These are phyloP conservation scores for Oemleria cerasiformis DNA, from an alignment of 306 rosid species.

Conservation along the genomic window DNA sequence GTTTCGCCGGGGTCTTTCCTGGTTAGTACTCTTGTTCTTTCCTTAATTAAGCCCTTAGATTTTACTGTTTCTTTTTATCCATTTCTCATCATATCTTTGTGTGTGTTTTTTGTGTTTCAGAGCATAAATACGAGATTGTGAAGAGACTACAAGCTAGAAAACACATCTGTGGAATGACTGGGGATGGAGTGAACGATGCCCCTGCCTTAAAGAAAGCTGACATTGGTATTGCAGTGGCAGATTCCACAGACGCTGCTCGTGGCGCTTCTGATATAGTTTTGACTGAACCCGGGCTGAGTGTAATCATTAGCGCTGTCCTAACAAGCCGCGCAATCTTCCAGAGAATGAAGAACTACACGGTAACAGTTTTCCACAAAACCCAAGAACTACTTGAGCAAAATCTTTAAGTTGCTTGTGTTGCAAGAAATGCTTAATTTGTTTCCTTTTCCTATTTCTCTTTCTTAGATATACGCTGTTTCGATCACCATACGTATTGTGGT, in stretches of 20 bases:
- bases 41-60: not conserved
- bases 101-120: slow-evolving; percentile 23
- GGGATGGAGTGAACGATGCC: slow-evolving; percentile 82
- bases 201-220: slow-evolving; percentile 80
- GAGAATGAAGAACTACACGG: slow-evolving; percentile 79
- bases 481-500: slow-evolving; percentile 83
- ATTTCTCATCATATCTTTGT: slow-evolving; percentile 5
- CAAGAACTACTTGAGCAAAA: not conserved
- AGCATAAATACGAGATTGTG: slow-evolving; percentile 79
- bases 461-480: slow-evolving; percentile 78
- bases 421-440: slow-evolving; percentile 12
- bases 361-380: slow-evolving; percentile 27
- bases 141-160: slow-evolving; percentile 64
- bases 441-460: not conserved
- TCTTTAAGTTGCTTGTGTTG: not conserved
- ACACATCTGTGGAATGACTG: slow-evolving; percentile 81
- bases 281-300: slow-evolving; percentile 79
- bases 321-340: slow-evolving; percentile 79
- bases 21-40: slow-evolving; percentile 34
- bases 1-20: slow-evolving; percentile 85
- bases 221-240: slow-evolving; percentile 79
- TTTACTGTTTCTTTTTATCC: not conserved
- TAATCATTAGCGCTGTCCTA: slow-evolving; percentile 72
- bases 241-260: slow-evolving; percentile 70
- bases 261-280: slow-evolving; percentile 78